phyloP scores from a whole-genome alignment of 75 land plant genomes.

The Cryptomeria japonica region DNA sequence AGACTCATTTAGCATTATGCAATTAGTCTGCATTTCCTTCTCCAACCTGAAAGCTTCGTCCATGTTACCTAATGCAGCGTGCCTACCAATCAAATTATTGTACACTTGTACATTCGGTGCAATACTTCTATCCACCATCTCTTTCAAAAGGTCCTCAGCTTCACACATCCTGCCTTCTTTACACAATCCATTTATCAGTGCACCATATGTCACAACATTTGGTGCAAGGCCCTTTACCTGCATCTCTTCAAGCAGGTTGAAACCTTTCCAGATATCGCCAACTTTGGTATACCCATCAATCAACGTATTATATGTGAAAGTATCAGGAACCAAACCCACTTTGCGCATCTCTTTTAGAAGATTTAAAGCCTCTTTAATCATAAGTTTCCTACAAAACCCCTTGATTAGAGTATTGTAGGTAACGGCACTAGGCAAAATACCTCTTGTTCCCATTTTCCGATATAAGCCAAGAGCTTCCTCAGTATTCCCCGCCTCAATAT shows the following conservation, averaged over 20 bases:
- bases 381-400: conserved; percentile 47
- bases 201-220: conserved; percentile 54
- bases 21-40: conserved; percentile 40
- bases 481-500: conserved; percentile 23
- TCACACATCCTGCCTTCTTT: conserved; percentile 50
- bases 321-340: conserved; percentile 45
- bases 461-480: conserved; percentile 28
- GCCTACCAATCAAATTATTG: conserved; percentile 56
- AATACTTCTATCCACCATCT: conserved; percentile 38
- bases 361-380: conserved; percentile 44
- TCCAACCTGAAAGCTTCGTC: conserved; percentile 35
- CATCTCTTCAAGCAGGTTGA: conserved; percentile 42
- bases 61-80: conserved; percentile 27
- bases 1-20: conserved; percentile 42
- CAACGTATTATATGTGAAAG: conserved; percentile 58
- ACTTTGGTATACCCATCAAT: conserved; percentile 51
- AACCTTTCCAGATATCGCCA: conserved; percentile 41
- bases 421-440: conserved; percentile 30
- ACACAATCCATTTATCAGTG: conserved; percentile 57
- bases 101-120: conserved; percentile 44
- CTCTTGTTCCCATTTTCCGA: conserved; percentile 34
- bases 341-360: conserved; percentile 52
- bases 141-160: conserved; percentile 43
- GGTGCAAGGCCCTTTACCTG: conserved; percentile 33
- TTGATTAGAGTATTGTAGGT: conserved; percentile 65